These are phyloP conservation scores for Chenopodium formosanum DNA, from an alignment of 148 eudicot genomes.

Conservation along the genomic window DNA sequence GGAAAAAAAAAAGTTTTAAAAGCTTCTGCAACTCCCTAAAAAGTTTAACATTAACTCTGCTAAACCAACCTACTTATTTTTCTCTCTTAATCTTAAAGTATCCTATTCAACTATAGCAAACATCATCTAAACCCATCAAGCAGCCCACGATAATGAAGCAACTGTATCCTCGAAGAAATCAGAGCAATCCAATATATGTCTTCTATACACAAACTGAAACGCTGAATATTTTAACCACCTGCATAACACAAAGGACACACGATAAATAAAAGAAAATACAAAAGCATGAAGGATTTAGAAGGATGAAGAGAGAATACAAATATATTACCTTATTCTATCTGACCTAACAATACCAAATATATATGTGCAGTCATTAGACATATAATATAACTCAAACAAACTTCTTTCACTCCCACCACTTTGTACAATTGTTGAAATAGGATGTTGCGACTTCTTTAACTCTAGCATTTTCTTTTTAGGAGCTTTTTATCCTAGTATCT, in stretches of 20 bases:
- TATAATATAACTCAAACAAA: constrained; percentile 14
- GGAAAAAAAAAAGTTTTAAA: neutral
- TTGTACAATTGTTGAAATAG: constrained; percentile 20
- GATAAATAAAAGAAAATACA: neutral
- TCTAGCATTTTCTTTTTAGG: no score
- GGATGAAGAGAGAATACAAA: neutral
- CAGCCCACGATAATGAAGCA: neutral
- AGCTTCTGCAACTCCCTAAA: constrained; percentile 3
- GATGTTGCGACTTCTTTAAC: neutral
- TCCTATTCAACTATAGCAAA: neutral
- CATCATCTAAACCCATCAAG: constrained; percentile 7
- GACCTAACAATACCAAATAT: neutral
- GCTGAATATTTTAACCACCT: constrained; percentile 12
- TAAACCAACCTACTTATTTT: neutral
- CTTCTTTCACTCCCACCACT: constrained; percentile 19
- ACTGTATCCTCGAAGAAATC: constrained; percentile 7
- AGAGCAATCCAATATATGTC: constrained; percentile 9
- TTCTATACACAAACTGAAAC: constrained; percentile 21
- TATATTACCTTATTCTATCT: constrained; percentile 26
- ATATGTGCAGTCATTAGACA: constrained; percentile 1
- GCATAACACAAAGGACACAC: neutral
- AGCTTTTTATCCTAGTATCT: constrained; percentile 23
- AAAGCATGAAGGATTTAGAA: neutral
- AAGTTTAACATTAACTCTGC: neutral
- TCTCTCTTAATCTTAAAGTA: neutral